Evolutionary conservation across 2,329 filamentous ascomycete species (phyloP).

Genomic region (Aspergillus luchuensis): DNA sequence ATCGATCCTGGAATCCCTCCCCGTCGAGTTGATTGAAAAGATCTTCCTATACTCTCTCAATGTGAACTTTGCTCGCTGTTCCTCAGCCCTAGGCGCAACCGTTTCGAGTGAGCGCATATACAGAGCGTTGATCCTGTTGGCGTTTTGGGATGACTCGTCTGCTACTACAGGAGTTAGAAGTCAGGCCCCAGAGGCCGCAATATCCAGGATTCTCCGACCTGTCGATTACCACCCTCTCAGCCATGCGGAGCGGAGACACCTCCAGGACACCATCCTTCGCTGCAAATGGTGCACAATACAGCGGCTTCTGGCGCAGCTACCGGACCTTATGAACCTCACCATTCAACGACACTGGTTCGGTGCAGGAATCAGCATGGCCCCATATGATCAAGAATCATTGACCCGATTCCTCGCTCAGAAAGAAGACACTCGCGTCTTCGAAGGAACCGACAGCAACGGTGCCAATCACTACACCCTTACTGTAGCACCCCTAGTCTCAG

Average conservation of each 20-base stretch:
- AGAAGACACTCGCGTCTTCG: conserved; percentile 19
- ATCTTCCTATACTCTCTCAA: conserved; percentile 55
- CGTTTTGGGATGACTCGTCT: conserved; percentile 40
- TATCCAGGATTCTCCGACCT: conserved; percentile 38
- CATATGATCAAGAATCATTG: conserved; percentile 19
- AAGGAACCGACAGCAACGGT: conserved; percentile 17
- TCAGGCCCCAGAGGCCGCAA: conserved; percentile 14
- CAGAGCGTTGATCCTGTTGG: conserved; percentile 41
- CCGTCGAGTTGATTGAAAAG: conserved; percentile 54
- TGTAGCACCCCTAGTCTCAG: conserved; percentile 23
- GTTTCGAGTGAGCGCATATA: conserved; percentile 48
- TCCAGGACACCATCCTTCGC: conserved; percentile 41
- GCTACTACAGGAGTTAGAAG: neutral
- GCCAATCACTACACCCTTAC: conserved; percentile 23
- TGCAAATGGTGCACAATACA: conserved; percentile 45
- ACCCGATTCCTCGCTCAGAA: conserved; percentile 26
- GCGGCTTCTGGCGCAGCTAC: conserved; percentile 38
- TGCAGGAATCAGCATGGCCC: conserved; percentile 25
- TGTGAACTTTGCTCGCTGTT: conserved; percentile 47
- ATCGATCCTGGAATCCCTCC: conserved; percentile 49
- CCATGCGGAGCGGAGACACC: conserved; percentile 27
- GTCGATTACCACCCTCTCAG: conserved; percentile 36
- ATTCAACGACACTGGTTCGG: conserved; percentile 39
- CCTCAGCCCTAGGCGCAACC: conserved; percentile 41
- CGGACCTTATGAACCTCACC: conserved; percentile 36